Base-by-base conservation (phyloP, 331 rosid genomes). In the Acacia concinna region DNA sequence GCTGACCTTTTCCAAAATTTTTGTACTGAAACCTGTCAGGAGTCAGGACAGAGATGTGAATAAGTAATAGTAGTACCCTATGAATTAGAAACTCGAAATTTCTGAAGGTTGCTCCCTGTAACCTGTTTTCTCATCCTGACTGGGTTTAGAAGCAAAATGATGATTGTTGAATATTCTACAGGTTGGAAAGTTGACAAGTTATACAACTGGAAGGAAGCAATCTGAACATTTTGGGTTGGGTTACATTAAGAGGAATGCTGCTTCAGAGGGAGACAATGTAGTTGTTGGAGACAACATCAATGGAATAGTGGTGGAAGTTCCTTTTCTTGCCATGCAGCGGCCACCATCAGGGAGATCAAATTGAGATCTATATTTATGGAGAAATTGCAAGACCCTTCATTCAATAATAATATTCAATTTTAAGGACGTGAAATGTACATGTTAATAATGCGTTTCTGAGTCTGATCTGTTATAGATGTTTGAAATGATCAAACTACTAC, bases 151-250 rank as follows among this genome's bases (percentile, higher is more conserved):
- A 73, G 67, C 62, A 46, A 73, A 46, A 52, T 70, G 43, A 67
- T 57, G 79, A 49, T 54, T 81, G 65, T 37, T 66, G 49, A 56
- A 70, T 69, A 52, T 51, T 46, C 25, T 82, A 82, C 84, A 81
- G 84, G 86, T 87, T 80, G 94, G 88, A n/a, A 86, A 87, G 87
- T 34, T 88, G 75, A 90, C 90, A 15, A 91, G 94, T 82, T 90
- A 78, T 60, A 85, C 86, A 30, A 66, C 90, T 35, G 87, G 91
- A 79, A 79, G 84, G 74, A 87, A 80, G 73, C 87, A 74, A 68
- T 70, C 71, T 51, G 82, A 78, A 71, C 80, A 86, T 74, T 81
- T 90, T 43, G 93, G 93, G 60, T 82, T 90, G 23, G 92, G 92
- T 76, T 89, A 87, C 84, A 88, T 92, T 68, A 86, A 83, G 87